A percentile compares a stretch with the other conserved stretches of the same genome.
Evolutionary conservation across 2,329 filamentous ascomycete genomes (phyloP).

Genomic region (Trichoderma brevicompactum): DNA sequence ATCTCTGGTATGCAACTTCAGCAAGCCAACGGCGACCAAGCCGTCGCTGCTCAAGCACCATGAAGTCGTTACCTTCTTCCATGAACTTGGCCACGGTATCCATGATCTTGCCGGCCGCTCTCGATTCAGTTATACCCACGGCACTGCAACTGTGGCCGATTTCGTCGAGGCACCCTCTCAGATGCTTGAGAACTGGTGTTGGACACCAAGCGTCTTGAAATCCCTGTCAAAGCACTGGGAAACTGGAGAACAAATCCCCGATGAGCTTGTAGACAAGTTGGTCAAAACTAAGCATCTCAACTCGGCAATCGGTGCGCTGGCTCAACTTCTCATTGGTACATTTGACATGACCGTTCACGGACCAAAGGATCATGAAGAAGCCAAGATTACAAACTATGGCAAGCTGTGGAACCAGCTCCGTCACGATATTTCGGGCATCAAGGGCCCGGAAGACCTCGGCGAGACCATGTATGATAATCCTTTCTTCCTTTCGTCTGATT

Average conservation of each 20-base stretch:
- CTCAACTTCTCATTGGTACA: constrained; percentile 79
- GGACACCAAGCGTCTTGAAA: constrained; percentile 67
- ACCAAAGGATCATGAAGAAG: constrained; percentile 68
- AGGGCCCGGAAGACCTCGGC: constrained; percentile 72
- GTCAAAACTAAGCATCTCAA: constrained; percentile 82
- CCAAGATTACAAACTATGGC: constrained; percentile 67
- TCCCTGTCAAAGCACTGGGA: constrained; percentile 75
- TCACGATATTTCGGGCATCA: constrained; percentile 71
- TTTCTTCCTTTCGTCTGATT: neutral
- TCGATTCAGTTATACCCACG: constrained; percentile 68
- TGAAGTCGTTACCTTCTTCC: constrained; percentile 82
- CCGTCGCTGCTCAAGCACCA: constrained; percentile 81
- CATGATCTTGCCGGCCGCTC: constrained; percentile 69
- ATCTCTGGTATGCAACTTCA: constrained; percentile 84
- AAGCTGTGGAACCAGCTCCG: constrained; percentile 74
- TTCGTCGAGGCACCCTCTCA: constrained; percentile 74
- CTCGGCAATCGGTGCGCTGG: constrained; percentile 75
- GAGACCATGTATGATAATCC: constrained; percentile 50
- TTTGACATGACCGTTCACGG: constrained; percentile 84
- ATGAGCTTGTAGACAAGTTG: constrained; percentile 73
- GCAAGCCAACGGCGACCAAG: constrained; percentile 75
- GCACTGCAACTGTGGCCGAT: constrained; percentile 67
- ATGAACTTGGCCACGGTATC: constrained; percentile 74
- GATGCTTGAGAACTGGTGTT: constrained; percentile 79
- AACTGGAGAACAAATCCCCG: constrained; percentile 70